These are phyloP conservation scores for Lonicera japonica DNA, from an alignment of 129 eudicot species.

Conservation along the genomic window DNA sequence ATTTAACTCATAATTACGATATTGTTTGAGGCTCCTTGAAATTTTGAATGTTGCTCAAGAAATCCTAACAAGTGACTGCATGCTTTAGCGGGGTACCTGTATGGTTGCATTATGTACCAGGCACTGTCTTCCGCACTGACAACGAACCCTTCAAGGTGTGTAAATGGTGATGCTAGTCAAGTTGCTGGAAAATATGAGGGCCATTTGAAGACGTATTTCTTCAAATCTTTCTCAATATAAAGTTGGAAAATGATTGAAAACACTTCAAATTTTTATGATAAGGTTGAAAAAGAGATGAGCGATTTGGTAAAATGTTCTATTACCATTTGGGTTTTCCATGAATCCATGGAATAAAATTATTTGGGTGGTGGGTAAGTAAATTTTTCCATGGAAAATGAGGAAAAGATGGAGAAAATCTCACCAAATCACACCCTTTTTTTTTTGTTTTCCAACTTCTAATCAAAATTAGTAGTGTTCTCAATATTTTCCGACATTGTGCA, in stretches of 20 bases:
- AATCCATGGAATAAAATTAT: too few relatives aligned
- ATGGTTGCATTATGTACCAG: constrained; percentile 94
- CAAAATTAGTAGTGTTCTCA: too few relatives aligned
- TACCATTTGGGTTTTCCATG: too few relatives aligned
- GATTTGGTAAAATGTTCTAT: too few relatives aligned
- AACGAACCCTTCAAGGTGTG: constrained; percentile 89
- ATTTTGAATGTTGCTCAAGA: neutral
- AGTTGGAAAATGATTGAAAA: too few relatives aligned
- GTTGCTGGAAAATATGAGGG: neutral
- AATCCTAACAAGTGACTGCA: constrained; percentile 16
- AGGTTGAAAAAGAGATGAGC: too few relatives aligned
- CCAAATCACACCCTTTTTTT: too few relatives aligned
- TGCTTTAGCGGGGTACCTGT: constrained; percentile 83
- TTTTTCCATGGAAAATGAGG: too few relatives aligned
- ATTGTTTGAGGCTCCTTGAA: neutral
- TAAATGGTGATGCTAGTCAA: constrained; percentile 3
- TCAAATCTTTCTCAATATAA: neutral
- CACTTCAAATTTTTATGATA: neutral
- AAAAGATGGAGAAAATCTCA: too few relatives aligned
- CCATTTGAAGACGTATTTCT: neutral
- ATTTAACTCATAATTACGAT: neutral
- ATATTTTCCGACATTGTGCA: too few relatives aligned
- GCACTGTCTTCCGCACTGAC: constrained; percentile 88
- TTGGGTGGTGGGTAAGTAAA: too few relatives aligned
- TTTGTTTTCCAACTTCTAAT: too few relatives aligned